Base-by-base conservation (phyloP, 257 asterid species). In the Pogostemon cablin region DNA sequence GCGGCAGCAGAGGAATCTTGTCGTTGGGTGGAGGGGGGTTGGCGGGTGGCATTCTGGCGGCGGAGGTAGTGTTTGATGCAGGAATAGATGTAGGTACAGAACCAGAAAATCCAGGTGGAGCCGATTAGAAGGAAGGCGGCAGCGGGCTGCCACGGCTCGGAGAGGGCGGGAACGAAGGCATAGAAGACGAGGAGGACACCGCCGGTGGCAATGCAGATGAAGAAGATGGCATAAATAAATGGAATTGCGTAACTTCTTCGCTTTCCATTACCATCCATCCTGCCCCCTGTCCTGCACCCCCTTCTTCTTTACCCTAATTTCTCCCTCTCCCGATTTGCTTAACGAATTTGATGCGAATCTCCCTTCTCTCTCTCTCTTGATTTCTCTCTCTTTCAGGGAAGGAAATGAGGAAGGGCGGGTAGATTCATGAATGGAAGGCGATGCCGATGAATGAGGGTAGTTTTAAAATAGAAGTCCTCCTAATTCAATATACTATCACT, bases 21-120 rank as follows among this genome's bases (percentile, higher is more conserved):
- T 6, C 63, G 12, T 42, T 3, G 38, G 54, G 63, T 73, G 71
- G 77, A 12, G 74, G 74, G 40, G 74, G 38, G 10, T 25, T 44
- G 56, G 15, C 62, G 57, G 9, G 61, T 5, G 60, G 10, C 10
- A 47, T 9, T 5, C 2, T 15, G n/a, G 62, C 43, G 9, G 44
- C 35, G 59, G 61, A 47, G 72, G 72, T 82, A 80, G 39, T 17
- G 73, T 67, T 88, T 90, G 68, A 77, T 60, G 82, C 84, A 84
- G 44, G 87, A 55, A 80, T 88, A 90, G 12, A 85, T 4, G 66
- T 77, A 90, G 48, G 86, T 78, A 9, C 85, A 32, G 40, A 86
- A 38, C 96, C 96, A 90, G 75, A 88, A 88, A 20, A 88, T 34
- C 96, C 96, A 88, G 4, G 96, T 90, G 11, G 84, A 72, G 72